Evolutionary conservation across 768 basidiomycete genomes (phyloP).

Genomic region (Gymnopilus junonius): DNA sequence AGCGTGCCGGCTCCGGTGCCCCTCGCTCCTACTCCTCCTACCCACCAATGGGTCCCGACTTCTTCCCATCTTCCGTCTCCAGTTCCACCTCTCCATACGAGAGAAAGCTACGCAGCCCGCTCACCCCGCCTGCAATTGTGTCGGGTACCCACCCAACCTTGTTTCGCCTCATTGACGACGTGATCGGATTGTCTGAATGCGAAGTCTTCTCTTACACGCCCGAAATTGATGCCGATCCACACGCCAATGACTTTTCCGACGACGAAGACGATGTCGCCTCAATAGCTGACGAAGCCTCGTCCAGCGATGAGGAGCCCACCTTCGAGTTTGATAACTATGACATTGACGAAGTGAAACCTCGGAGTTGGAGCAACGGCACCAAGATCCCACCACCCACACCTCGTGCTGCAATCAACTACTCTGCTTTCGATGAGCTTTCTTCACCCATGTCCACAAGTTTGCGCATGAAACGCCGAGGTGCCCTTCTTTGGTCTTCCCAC

Average conservation of each 20-base stretch:
- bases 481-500: slow-evolving; percentile 93
- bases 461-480: slow-evolving; percentile 67
- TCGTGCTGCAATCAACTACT: slow-evolving; percentile 42
- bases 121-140: slow-evolving; percentile 72
- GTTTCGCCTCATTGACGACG: slow-evolving; percentile 86
- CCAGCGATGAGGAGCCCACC: slow-evolving; percentile 71
- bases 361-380: slow-evolving; percentile 40
- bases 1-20: slow-evolving; percentile 64
- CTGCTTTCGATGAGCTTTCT: slow-evolving; percentile 39
- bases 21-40: slow-evolving; percentile 88
- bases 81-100: slow-evolving; percentile 73
- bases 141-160: slow-evolving; percentile 89
- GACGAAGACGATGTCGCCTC: slow-evolving; percentile 78
- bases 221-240: slow-evolving; percentile 93
- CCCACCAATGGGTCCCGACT: slow-evolving; percentile 70
- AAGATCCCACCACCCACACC: slow-evolving; percentile 44
- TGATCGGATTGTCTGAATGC: slow-evolving; percentile 88
- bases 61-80: slow-evolving; percentile 78
- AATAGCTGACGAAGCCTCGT: slow-evolving; percentile 67
- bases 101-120: slow-evolving; percentile 62
- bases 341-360: slow-evolving; percentile 57
- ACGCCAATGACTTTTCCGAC: slow-evolving; percentile 80
- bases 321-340: slow-evolving; percentile 87
- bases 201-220: slow-evolving; percentile 96
- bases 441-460: slow-evolving; percentile 44